These are phyloP conservation scores for Solanum hybrid DNA, from an alignment of 305 asterid genomes.

Conservation along the genomic window DNA sequence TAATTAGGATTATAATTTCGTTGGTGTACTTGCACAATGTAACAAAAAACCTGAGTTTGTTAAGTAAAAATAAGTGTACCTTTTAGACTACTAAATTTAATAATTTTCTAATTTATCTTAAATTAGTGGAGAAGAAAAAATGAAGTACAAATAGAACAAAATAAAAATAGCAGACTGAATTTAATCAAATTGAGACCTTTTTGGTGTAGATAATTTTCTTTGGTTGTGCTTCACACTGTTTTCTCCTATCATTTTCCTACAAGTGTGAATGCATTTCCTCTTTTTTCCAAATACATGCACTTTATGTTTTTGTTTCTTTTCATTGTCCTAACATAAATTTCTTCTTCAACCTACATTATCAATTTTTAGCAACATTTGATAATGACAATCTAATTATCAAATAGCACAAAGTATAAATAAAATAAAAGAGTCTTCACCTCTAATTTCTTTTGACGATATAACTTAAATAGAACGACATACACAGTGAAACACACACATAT, in stretches of 20 bases:
- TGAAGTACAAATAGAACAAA: not conserved
- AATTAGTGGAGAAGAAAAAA: not conserved
- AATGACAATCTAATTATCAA: not conserved
- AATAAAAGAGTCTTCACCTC: not conserved
- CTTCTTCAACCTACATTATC: not conserved
- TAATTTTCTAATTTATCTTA: not conserved
- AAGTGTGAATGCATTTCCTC: not conserved
- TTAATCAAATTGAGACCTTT: not conserved
- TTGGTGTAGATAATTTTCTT: not conserved
- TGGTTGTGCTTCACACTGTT: not conserved
- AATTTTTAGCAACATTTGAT: not conserved
- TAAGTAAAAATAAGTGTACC: not conserved
- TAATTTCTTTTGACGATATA: not conserved
- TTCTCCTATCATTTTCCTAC: not conserved
- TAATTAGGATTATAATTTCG: not conserved
- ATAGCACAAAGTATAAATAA: not conserved
- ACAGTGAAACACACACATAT: not conserved
- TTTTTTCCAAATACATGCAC: not conserved
- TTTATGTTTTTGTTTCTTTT: not conserved
- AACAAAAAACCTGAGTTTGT: not conserved
- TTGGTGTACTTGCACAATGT: not conserved
- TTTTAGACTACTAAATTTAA: not conserved
- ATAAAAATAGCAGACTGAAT: not conserved
- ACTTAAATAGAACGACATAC: not conserved
- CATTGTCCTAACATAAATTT: not conserved